Percentiles rank a stretch among this genome's conserved stretches.
These are phyloP conservation scores for Phytophthora chlamydospora DNA, from an alignment of 352 stramenopile species.

Conservation along the genomic window DNA sequence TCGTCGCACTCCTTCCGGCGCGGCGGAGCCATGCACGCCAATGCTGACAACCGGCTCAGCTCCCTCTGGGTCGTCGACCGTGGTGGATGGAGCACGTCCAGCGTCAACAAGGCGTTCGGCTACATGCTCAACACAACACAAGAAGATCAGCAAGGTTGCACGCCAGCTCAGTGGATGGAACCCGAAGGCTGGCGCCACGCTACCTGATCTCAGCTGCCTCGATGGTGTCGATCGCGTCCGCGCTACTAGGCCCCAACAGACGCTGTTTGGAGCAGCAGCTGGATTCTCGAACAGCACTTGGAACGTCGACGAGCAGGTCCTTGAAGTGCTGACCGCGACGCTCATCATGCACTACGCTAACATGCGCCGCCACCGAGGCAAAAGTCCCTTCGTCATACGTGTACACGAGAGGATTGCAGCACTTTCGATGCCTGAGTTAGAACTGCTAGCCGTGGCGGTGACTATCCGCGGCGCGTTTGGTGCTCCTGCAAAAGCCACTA, in stretches of 20 bases:
- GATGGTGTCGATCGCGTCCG: neutral
- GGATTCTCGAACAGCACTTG: neutral
- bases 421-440: neutral
- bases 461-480: neutral
- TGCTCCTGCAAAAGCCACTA: neutral
- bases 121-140: neutral
- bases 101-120: no score
- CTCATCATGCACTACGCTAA: neutral
- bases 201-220: slow-evolving; percentile 1
- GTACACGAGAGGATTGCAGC: no score
- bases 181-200: neutral
- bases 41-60: no score
- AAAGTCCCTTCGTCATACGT: no score
- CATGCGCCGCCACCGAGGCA: no score
- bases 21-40: no score
- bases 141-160: neutral
- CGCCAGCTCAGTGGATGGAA: neutral
- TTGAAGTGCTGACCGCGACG: neutral
- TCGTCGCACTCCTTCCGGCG: no score
- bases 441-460: neutral
- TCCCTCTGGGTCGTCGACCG: no score
- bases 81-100: no score
- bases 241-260: neutral
- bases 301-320: neutral
- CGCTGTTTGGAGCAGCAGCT: neutral